Percentiles rank a stretch among this genome's conserved stretches.
phyloP scores from a whole-genome alignment of 1,139 yeast genomes.

The Hemisphaericaspora xylanilytica region DNA sequence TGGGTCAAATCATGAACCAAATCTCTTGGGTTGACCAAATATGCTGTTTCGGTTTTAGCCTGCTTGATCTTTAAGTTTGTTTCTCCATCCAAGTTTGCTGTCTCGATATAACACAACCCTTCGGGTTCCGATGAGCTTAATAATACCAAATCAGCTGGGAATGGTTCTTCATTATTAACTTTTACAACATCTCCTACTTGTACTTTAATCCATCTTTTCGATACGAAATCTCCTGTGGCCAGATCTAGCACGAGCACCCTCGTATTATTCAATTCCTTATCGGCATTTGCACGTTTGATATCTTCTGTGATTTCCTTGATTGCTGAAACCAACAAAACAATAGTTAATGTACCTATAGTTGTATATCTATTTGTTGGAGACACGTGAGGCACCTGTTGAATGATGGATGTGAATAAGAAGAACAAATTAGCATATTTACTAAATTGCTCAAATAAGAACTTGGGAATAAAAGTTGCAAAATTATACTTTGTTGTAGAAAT shows the following conservation, averaged over 20 bases:
- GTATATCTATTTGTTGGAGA: constrained; percentile 96
- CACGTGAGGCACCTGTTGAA: constrained; percentile 96
- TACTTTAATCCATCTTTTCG: constrained; percentile 81
- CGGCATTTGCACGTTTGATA: constrained; percentile 83
- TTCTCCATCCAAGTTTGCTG: constrained; percentile 97
- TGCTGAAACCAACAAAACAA: constrained; percentile 88
- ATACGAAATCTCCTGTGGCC: constrained; percentile 55
- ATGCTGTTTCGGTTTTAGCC: constrained; percentile 73
- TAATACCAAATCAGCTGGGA: constrained; percentile 89
- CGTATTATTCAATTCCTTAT: constrained; percentile 83
- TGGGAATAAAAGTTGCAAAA: constrained; percentile 88
- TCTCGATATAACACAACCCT: constrained; percentile 95
- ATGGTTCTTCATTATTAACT: constrained; percentile 82
- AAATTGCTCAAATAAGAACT: constrained; percentile 93
- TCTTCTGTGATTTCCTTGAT: constrained; percentile 90
- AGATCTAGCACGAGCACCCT: constrained; percentile 68
- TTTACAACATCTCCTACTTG: constrained; percentile 88
- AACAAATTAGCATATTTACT: constrained; percentile 95
- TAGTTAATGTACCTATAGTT: constrained; percentile 83
- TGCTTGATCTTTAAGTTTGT: constrained; percentile 95
- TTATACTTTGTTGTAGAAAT: constrained; percentile 97
- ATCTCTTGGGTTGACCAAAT: constrained; percentile 66
- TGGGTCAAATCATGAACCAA: constrained; percentile 38
- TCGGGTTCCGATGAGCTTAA: constrained; percentile 95
- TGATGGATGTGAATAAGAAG: constrained; percentile 85